phyloP scores from a whole-genome alignment of 2,329 filamentous ascomycete genomes.

The Coleophoma cylindrospora region DNA sequence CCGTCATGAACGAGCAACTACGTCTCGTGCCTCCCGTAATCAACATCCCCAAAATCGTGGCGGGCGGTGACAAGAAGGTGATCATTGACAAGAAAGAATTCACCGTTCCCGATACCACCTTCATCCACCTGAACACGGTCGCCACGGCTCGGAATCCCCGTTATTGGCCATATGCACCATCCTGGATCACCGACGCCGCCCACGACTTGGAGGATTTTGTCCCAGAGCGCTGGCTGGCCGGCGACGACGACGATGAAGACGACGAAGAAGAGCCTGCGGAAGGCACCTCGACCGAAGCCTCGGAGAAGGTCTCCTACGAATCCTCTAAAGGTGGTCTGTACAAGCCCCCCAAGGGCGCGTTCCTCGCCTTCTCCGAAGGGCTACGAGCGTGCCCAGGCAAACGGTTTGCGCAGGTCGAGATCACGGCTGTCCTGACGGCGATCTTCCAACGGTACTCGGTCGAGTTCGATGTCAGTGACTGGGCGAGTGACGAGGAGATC shows the following conservation, averaged over 20 bases:
- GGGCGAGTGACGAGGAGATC: conserved; percentile 22
- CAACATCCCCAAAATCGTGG: conserved; percentile 46
- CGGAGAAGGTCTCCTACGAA: conserved; percentile 6
- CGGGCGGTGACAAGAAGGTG: conserved; percentile 8
- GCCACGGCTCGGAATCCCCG: conserved; percentile 47
- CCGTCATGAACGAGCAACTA: conserved; percentile 43
- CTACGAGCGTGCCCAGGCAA: conserved; percentile 31
- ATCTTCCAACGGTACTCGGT: conserved; percentile 20
- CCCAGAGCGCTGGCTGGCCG: conserved; percentile 43
- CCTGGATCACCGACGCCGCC: conserved; percentile 9
- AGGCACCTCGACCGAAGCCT: background rate
- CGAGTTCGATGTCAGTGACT: conserved; percentile 21
- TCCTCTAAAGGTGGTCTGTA: conserved; percentile 10
- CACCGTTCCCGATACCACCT: conserved; percentile 21
- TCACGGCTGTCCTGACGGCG: conserved; percentile 23
- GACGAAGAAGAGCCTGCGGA: conserved; percentile 2
- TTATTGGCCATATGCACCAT: conserved; percentile 40
- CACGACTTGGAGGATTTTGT: conserved; percentile 33
- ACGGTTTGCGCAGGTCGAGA: conserved; percentile 30
- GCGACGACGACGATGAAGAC: background rate
- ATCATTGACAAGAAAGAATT: conserved; percentile 11
- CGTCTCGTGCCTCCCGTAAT: conserved; percentile 48
- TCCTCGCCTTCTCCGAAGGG: conserved; percentile 28
- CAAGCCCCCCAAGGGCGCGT: conserved; percentile 22
- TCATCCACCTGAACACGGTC: conserved; percentile 39